phyloP scores from a whole-genome alignment of 495 filamentous ascomycete genomes.

The Xeromyces bisporus region DNA sequence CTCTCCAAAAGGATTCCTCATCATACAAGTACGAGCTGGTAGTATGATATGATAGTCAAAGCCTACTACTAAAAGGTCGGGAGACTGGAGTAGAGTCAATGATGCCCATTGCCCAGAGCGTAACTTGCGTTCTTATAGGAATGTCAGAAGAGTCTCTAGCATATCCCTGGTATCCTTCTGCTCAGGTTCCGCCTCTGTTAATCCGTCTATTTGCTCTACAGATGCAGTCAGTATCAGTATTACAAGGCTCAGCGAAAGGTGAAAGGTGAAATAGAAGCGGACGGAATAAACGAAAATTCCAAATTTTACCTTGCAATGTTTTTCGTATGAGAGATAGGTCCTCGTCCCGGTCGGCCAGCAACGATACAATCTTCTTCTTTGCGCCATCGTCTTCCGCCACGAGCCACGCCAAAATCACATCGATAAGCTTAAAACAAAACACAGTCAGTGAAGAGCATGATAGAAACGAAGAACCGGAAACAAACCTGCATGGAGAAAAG shows the following conservation, averaged over 20 bases:
- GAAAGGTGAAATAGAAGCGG: no score
- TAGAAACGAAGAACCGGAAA: not conserved
- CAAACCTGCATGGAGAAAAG: conserved; percentile 61
- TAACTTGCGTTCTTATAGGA: conserved; percentile 29
- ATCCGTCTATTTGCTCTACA: conserved; percentile 45
- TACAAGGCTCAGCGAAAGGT: no score
- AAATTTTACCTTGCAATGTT: conserved; percentile 59
- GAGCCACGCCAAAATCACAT: conserved; percentile 83
- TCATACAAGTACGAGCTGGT: no score
- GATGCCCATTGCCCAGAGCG: no score
- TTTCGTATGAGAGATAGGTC: conserved; percentile 38
- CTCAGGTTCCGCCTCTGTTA: conserved; percentile 37
- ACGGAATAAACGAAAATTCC: no score
- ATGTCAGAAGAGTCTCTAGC: conserved; percentile 48
- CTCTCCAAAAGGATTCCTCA: no score
- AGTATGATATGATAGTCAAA: no score
- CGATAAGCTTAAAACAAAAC: conserved; percentile 37
- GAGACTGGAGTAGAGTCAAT: no score
- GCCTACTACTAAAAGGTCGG: no score
- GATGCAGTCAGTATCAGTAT: conserved; percentile 9
- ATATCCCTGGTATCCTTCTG: conserved; percentile 50
- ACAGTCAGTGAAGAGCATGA: not conserved
- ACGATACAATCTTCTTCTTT: conserved; percentile 40
- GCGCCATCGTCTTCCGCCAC: conserved; percentile 80
- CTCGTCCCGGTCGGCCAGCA: conserved; percentile 55